Evolutionary conservation across 352 stramenopile species (phyloP).

Genomic region (Globisporangium sylvaticum): DNA sequence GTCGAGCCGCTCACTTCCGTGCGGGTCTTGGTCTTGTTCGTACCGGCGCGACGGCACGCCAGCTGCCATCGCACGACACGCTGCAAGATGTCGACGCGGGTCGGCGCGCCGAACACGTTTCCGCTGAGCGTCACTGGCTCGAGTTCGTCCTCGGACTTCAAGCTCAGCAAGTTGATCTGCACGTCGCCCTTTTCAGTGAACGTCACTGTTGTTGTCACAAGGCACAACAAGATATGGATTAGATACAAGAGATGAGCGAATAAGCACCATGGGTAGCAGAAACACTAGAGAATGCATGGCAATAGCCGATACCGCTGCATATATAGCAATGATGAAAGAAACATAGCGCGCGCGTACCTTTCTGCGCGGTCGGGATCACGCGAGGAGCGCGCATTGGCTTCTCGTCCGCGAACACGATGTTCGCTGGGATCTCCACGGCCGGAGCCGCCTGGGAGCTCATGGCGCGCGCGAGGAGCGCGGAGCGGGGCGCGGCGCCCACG

Average conservation of each 20-base stretch:
- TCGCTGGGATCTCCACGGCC: slow-evolving; percentile 35
- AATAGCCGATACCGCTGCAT: background rate
- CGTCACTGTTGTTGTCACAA: slow-evolving; percentile 22
- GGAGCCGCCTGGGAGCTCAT: slow-evolving; percentile 31
- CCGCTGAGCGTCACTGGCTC: slow-evolving; percentile 55
- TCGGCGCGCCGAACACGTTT: slow-evolving; percentile 71
- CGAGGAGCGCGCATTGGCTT: slow-evolving; percentile 65
- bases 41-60: slow-evolving; percentile 74
- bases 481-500: slow-evolving; percentile 36
- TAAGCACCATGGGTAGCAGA: background rate
- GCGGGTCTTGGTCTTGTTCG: slow-evolving; percentile 88
- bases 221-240: background rate
- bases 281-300: background rate
- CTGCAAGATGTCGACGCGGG: slow-evolving; percentile 84
- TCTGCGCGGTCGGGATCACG: slow-evolving; percentile 53
- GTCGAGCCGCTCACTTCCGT: slow-evolving; percentile 85
- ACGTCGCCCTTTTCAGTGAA: slow-evolving; percentile 55
- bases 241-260: background rate
- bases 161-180: slow-evolving; percentile 60
- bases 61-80: slow-evolving; percentile 87
- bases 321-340: background rate
- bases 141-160: slow-evolving; percentile 39
- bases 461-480: slow-evolving; percentile 27
- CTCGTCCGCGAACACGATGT: slow-evolving; percentile 70
- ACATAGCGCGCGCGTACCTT: slow-evolving; percentile 26